A percentile compares a stretch with the other conserved stretches of the same genome.
Evolutionary conservation across 306 rosid genomes (phyloP).

Genomic region (Vicia faba): DNA sequence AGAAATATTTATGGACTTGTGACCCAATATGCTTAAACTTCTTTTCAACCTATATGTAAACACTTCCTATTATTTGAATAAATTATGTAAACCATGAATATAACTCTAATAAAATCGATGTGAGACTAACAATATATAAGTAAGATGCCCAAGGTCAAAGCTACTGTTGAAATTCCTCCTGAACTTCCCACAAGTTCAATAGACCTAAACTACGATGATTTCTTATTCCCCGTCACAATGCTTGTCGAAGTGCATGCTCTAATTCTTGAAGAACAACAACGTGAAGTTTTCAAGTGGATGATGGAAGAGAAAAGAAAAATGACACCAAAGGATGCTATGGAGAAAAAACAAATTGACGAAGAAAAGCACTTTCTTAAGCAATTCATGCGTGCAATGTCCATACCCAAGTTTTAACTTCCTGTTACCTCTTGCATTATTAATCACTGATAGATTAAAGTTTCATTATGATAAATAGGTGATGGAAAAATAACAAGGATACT

Average conservation of each 20-base stretch:
- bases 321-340: slow-evolving; percentile 50
- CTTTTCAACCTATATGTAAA: too few relatives aligned
- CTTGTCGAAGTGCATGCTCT: slow-evolving; percentile 40
- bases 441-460: too few relatives aligned
- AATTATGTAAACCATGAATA: too few relatives aligned
- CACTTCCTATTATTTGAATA: too few relatives aligned
- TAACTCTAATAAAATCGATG: too few relatives aligned
- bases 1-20: too few relatives aligned
- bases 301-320: slow-evolving; percentile 63
- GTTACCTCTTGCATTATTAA: slow-evolving; percentile 10
- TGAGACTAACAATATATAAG: too few relatives aligned
- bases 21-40: too few relatives aligned
- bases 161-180: slow-evolving; percentile 46
- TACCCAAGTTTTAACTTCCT: slow-evolving; percentile 56
- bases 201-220: slow-evolving; percentile 44
- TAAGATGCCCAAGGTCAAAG: slow-evolving; percentile 39
- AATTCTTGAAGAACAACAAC: slow-evolving; percentile 59
- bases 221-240: slow-evolving; percentile 41
- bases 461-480: too few relatives aligned
- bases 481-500: too few relatives aligned
- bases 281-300: slow-evolving; percentile 57
- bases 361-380: slow-evolving; percentile 62
- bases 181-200: slow-evolving; percentile 40
- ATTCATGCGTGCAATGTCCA: slow-evolving; percentile 47
- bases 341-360: slow-evolving; percentile 60